A percentile compares a stretch with the other conserved stretches of the same genome.
phyloP scores from a whole-genome alignment of 2,329 filamentous ascomycete genomes.

The Ophiognomonia clavigignenti-juglandacearum region DNA sequence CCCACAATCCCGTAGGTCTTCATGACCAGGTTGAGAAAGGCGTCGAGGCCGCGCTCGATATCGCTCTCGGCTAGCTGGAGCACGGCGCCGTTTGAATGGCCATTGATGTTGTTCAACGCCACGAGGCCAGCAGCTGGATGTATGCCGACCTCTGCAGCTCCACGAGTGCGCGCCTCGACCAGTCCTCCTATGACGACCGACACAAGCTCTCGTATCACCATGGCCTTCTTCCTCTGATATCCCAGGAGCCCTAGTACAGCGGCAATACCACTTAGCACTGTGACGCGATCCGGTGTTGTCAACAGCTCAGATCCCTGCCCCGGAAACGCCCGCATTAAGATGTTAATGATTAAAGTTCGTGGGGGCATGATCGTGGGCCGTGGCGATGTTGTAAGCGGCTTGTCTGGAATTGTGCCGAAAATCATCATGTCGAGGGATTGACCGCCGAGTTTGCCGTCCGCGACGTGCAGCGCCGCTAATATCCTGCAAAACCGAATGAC shows the following conservation, averaged over 20 bases:
- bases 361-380: slow-evolving; percentile 51
- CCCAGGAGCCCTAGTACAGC: slow-evolving; percentile 78
- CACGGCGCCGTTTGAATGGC: slow-evolving; percentile 45
- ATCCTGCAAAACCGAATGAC: slow-evolving; percentile 70
- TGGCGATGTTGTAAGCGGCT: slow-evolving; percentile 46
- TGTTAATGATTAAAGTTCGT: slow-evolving; percentile 59
- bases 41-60: slow-evolving; percentile 61
- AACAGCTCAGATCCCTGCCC: slow-evolving; percentile 61
- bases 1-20: slow-evolving; percentile 60
- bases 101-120: slow-evolving; percentile 55
- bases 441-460: slow-evolving; percentile 57
- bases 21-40: slow-evolving; percentile 56
- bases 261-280: slow-evolving; percentile 79
- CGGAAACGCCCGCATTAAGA: slow-evolving; percentile 67
- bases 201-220: slow-evolving; percentile 82
- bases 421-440: slow-evolving; percentile 61
- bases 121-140: slow-evolving; percentile 87
- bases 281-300: slow-evolving; percentile 69
- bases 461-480: slow-evolving; percentile 61
- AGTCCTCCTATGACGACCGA: slow-evolving; percentile 77
- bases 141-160: slow-evolving; percentile 92
- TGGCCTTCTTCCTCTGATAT: slow-evolving; percentile 82
- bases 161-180: slow-evolving; percentile 84
- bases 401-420: slow-evolving; percentile 51
- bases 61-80: slow-evolving; percentile 61